A percentile compares a stretch with the other conserved stretches of the same genome.
Conservation (phyloP, 345 rosid species). For the Lumnitzera littorea region DNA sequence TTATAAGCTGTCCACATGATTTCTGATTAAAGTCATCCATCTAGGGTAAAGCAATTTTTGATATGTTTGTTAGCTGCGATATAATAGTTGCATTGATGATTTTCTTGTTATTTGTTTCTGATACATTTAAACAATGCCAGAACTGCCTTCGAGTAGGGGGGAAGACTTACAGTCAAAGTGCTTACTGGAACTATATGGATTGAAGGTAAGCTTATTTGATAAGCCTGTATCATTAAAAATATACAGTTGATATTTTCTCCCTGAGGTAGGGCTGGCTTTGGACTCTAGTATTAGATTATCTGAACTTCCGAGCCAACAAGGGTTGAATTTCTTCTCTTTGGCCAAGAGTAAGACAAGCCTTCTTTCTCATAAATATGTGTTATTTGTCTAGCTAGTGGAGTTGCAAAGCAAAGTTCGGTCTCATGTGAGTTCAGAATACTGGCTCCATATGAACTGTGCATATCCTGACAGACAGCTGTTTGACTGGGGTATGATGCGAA, state of each 20-base stretch:
- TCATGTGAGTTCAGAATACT: constrained; percentile 78
- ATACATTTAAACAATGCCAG: constrained; percentile 36
- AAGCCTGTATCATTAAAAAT: neutral
- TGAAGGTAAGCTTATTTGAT: constrained; percentile 49
- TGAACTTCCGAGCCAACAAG: too few species aligned
- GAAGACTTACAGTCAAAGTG: constrained; percentile 91
- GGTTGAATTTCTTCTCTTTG: too few species aligned
- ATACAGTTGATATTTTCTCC: neutral
- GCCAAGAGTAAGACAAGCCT: neutral
- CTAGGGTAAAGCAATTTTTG: neutral
- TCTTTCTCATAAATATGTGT: constrained; percentile 23
- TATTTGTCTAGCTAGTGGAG: constrained; percentile 58
- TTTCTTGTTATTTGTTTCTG: neutral
- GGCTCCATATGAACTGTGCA: constrained; percentile 71
- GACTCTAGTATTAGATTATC: too few species aligned
- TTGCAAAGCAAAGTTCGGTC: constrained; percentile 74
- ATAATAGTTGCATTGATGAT: neutral
- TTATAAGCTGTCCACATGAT: too few species aligned
- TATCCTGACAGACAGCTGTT: constrained; percentile 61
- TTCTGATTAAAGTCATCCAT: neutral
- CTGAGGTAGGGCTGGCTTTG: neutral
- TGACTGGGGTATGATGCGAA: constrained; percentile 97
- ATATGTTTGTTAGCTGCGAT: constrained; percentile 4
- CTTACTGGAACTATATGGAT: constrained; percentile 84
- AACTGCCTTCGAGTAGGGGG: constrained; percentile 82